phyloP scores from a whole-genome alignment of 805 yeast species.

The Saturnispora kantuleensis region DNA sequence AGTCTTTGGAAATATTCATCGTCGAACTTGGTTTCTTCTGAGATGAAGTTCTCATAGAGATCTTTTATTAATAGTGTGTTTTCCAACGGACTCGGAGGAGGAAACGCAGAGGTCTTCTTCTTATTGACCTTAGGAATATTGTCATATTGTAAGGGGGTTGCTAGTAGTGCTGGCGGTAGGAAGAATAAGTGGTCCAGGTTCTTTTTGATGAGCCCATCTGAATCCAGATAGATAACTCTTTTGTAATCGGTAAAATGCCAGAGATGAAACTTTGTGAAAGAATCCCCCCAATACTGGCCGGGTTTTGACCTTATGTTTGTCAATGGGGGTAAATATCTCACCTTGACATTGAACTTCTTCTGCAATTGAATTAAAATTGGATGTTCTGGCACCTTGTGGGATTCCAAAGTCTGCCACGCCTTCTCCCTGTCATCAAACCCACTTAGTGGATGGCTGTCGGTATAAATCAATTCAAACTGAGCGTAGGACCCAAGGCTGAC shows the following conservation, averaged over 20 bases:
- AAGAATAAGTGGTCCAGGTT: slow-evolving; percentile 44
- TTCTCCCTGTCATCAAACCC: slow-evolving; percentile 5
- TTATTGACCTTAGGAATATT: slow-evolving; percentile 8
- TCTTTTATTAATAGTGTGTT: slow-evolving; percentile 15
- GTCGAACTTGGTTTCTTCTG: slow-evolving; percentile 8
- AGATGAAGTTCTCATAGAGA: slow-evolving; percentile 13
- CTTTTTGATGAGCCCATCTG: slow-evolving; percentile 37
- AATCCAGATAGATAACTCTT: slow-evolving; percentile 47
- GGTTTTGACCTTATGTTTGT: slow-evolving; percentile 11
- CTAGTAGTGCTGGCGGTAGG: slow-evolving; percentile 36
- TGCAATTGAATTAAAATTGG: slow-evolving; percentile 1
- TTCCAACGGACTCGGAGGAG: slow-evolving; percentile 16
- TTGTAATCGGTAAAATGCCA: slow-evolving; percentile 42
- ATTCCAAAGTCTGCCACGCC: slow-evolving; percentile 1
- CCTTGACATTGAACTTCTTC: slow-evolving; percentile 17
- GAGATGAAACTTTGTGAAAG: slow-evolving; percentile 46
- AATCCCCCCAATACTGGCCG: slow-evolving; percentile 33
- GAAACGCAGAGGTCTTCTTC: not conserved
- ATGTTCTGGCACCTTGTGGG: not conserved
- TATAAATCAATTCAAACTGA: slow-evolving; percentile 36
- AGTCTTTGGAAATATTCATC: slow-evolving; percentile 14
- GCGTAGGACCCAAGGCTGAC: slow-evolving; percentile 29
- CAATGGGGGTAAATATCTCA: slow-evolving; percentile 22
- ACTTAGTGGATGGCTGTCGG: slow-evolving; percentile 10
- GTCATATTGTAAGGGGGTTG: slow-evolving; percentile 31